These are phyloP conservation scores for Mrakiaceae sp. DNA, from an alignment of 1,284 basidiomycete species.

Conservation along the genomic window DNA sequence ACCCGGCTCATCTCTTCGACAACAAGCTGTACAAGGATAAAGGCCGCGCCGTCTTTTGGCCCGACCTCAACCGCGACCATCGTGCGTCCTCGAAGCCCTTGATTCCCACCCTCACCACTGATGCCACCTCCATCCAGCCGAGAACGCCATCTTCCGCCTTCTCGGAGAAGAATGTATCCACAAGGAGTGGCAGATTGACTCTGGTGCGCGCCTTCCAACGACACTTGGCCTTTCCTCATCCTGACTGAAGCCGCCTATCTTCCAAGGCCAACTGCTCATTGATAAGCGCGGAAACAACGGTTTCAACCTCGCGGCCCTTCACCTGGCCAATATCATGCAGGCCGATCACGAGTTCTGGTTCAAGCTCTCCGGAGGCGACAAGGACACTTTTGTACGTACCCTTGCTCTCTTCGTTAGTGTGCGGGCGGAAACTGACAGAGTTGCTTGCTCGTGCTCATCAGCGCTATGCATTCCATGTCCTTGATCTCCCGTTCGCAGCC, in stretches of 20 bases:
- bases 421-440: not conserved
- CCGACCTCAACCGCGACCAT: slow-evolving; percentile 35
- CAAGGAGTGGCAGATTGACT: slow-evolving; percentile 32
- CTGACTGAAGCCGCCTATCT: not conserved
- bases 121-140: slow-evolving; percentile 21
- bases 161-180: slow-evolving; percentile 36
- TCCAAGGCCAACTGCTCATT: slow-evolving; percentile 35
- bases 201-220: slow-evolving; percentile 18
- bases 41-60: slow-evolving; percentile 40
- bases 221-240: not conserved
- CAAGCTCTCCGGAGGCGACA: slow-evolving; percentile 36
- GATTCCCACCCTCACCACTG: not conserved
- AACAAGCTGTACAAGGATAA: slow-evolving; percentile 29
- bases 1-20: slow-evolving; percentile 36
- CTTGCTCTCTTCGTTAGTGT: not conserved
- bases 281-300: slow-evolving; percentile 39
- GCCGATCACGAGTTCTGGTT: slow-evolving; percentile 38
- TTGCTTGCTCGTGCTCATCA: slow-evolving; percentile 15
- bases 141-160: slow-evolving; percentile 41
- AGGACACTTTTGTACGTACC: slow-evolving; percentile 33
- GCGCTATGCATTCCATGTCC: slow-evolving; percentile 37
- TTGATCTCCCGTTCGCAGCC: slow-evolving; percentile 32
- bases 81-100: slow-evolving; percentile 18
- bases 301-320: slow-evolving; percentile 39
- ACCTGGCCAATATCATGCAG: slow-evolving; percentile 34